Conservation (phyloP, 2,329 filamentous ascomycete genomes). For the Xylaria sp. region DNA sequence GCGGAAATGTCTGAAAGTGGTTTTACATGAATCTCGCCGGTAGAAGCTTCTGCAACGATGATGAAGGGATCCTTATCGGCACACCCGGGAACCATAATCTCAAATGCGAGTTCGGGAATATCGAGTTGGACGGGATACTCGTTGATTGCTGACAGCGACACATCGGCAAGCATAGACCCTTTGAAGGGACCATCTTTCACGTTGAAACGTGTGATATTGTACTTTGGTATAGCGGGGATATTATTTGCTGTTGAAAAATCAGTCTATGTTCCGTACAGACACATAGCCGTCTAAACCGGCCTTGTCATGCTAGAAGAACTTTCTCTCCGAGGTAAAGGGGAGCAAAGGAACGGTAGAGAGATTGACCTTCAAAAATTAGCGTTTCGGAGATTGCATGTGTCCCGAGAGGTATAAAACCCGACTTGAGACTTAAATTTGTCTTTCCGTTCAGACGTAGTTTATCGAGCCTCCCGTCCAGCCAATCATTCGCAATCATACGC, state of each 20-base stretch:
- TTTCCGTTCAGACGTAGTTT: slow-evolving; percentile 74
- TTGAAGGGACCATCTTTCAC: slow-evolving; percentile 70
- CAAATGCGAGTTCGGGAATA: slow-evolving; percentile 81
- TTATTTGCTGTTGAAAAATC: slow-evolving; percentile 61
- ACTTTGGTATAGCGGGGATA: slow-evolving; percentile 78
- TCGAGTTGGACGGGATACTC: slow-evolving; percentile 77
- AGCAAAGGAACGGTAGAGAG: slow-evolving; percentile 67
- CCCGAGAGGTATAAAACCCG: slow-evolving; percentile 80
- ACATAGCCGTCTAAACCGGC: slow-evolving; percentile 24
- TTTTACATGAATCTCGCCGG: slow-evolving; percentile 68
- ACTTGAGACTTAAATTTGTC: slow-evolving; percentile 74
- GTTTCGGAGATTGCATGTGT: slow-evolving; percentile 76
- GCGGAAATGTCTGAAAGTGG: slow-evolving; percentile 71
- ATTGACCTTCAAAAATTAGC: slow-evolving; percentile 82
- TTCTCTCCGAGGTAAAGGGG: slow-evolving; percentile 68
- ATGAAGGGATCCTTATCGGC: slow-evolving; percentile 73
- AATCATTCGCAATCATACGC: slow-evolving; percentile 82
- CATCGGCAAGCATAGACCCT: slow-evolving; percentile 79
- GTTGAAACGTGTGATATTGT: slow-evolving; percentile 81
- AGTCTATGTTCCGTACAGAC: slow-evolving; percentile 37
- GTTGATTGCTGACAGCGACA: slow-evolving; percentile 74
- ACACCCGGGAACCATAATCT: slow-evolving; percentile 85
- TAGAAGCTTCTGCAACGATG: slow-evolving; percentile 76
- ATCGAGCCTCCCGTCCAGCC: slow-evolving; percentile 78
- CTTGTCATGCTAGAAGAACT: slow-evolving; percentile 41